Conservation (phyloP, 1,284 basidiomycete species). For the Cystobasidiaceae sp. region DNA sequence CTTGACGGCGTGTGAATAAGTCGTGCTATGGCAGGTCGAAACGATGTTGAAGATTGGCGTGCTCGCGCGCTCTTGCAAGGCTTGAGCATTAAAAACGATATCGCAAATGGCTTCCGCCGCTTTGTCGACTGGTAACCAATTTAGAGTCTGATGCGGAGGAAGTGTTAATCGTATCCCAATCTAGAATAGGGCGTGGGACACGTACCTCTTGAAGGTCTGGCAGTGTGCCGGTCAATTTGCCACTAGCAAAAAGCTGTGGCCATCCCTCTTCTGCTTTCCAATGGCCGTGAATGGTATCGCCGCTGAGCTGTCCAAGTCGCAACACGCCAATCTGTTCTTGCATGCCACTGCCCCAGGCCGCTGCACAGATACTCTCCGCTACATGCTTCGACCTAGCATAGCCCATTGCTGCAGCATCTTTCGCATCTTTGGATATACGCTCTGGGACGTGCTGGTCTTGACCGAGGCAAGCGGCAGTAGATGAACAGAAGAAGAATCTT, state of each 20-base stretch:
- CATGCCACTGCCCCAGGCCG: constrained; percentile 45
- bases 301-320: constrained; percentile 47
- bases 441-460: constrained; percentile 48
- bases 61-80: constrained; percentile 31
- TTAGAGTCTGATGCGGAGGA: constrained; percentile 45
- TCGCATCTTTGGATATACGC: constrained; percentile 48
- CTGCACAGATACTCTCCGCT: constrained; percentile 56
- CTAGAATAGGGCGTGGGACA: no score
- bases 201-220: constrained; percentile 51
- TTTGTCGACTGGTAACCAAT: constrained; percentile 59
- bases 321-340: constrained; percentile 46
- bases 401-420: constrained; percentile 52
- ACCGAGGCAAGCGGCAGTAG: constrained; percentile 51
- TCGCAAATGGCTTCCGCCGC: constrained; percentile 56
- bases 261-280: constrained; percentile 61
- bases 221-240: constrained; percentile 51
- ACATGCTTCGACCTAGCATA: constrained; percentile 62
- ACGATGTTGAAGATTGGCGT: constrained; percentile 62
- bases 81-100: constrained; percentile 46
- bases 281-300: constrained; percentile 50
- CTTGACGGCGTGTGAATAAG: not conserved
- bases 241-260: constrained; percentile 50
- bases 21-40: constrained; percentile 52
- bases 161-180: no score
- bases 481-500: constrained; percentile 57